Evolutionary conservation across 345 rosid genomes (phyloP), one percentile per base, ranked within the genome.

Genomic region (Rhodamnia argentea): DNA sequence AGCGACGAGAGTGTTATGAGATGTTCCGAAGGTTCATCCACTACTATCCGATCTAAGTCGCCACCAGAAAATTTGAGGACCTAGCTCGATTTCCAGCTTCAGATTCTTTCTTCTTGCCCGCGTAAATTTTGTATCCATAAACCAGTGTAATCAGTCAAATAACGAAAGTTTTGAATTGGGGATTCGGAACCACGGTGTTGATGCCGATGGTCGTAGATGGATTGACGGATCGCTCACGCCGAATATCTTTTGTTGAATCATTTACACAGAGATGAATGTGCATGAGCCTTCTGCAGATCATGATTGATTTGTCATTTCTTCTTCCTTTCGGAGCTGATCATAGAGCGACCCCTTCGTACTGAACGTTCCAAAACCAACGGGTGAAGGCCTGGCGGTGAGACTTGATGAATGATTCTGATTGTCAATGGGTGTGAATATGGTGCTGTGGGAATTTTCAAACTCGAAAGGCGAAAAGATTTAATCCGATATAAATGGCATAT

Each of bases 21-120:
- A 86, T 87, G 88, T 86, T 89, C 18, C 23, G 83, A 27, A 85
- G 90, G 75, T 87, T 83, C 85, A 87, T 89, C 53, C 86, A 85
- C 82, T 87, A 84, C 75, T 86, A 84, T 86, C 88, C 89, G 42
- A 29, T 89, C 42, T 88, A 82, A 50, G 44, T 32, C 11, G 24
- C 6, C 3, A 64, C 44, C 24, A 5, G 76, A 64, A 20, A 4
- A 16, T 5, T 13, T 64, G 76, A 64, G 76, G 76, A 32, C 23
- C 44, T 64, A 16, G 76, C 76, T 64, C 23, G 44, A 32, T 4
- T 32, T 16, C 44, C 76, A 64, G 76, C 29, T 64, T 32, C 76
- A 12, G 44, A 64, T 64, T 64, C 76, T 64, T 64, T 32, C 20
- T 32, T 10, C 44, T 32, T 16, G 76, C 44, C 18, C 8, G 76